Evolutionary conservation across 148 eudicot species (phyloP).

Genomic region (Dianthus caryophyllus): DNA sequence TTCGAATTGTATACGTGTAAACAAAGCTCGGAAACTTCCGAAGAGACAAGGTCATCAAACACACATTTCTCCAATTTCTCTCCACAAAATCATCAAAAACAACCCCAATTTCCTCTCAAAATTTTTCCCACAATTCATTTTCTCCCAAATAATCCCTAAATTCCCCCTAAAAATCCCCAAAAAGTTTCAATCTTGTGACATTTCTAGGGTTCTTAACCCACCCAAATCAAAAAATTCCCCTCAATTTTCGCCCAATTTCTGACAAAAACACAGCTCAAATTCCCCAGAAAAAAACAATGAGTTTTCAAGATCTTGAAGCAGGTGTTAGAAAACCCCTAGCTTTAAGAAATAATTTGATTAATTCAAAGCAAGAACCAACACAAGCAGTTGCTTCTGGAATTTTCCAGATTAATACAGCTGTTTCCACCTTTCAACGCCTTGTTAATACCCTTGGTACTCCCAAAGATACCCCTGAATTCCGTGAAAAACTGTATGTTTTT

Average conservation of each 20-base stretch:
- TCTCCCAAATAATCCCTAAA: neutral
- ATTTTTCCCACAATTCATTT: neutral
- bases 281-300: conserved; percentile 51
- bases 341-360: conserved; percentile 37
- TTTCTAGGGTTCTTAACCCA: conserved; percentile 8
- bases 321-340: conserved; percentile 33
- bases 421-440: conserved; percentile 74
- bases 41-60: neutral
- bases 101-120: neutral
- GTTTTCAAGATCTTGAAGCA: conserved; percentile 81
- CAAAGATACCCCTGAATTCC: conserved; percentile 79
- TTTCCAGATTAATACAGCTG: conserved; percentile 79
- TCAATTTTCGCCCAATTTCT: too few relatives aligned
- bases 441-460: conserved; percentile 92
- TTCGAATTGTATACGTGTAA: too few relatives aligned
- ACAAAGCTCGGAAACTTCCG: too few relatives aligned
- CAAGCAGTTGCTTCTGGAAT: conserved; percentile 69
- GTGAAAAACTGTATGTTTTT: conserved; percentile 59
- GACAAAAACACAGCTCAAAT: neutral
- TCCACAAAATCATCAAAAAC: too few relatives aligned
- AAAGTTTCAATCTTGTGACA: neutral
- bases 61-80: too few relatives aligned
- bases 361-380: conserved; percentile 52
- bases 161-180: neutral
- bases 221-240: neutral